phyloP scores from a whole-genome alignment of 2,329 filamentous ascomycete species.

The Zymoseptoria brevis region DNA sequence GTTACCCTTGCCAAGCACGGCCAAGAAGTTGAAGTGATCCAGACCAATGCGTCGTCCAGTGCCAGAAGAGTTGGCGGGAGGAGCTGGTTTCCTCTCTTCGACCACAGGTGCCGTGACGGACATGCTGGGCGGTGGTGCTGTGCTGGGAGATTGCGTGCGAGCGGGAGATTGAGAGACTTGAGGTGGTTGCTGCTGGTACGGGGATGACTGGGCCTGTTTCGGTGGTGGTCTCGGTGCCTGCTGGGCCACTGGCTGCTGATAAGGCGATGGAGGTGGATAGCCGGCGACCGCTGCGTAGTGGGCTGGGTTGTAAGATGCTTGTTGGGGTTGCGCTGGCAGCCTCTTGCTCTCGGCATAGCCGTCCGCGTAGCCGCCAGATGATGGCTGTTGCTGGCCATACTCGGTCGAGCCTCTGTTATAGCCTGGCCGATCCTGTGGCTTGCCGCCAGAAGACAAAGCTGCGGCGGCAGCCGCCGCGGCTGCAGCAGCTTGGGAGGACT shows the following conservation, averaged over 20 bases:
- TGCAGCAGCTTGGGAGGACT: constrained; percentile 43
- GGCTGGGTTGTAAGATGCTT: constrained; percentile 62
- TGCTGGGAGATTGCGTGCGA: constrained; percentile 31
- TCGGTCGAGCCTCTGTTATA: constrained; percentile 41
- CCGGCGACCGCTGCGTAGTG: constrained; percentile 53
- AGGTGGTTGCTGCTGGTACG: constrained; percentile 35
- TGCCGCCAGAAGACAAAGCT: constrained; percentile 34
- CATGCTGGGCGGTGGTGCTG: constrained; percentile 24
- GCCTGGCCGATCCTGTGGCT: constrained; percentile 31
- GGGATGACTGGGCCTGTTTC: constrained; percentile 46
- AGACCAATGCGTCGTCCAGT: constrained; percentile 82
- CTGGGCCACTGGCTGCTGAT: constrained; percentile 39
- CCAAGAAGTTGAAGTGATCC: constrained; percentile 98
- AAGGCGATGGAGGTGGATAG: constrained; percentile 27
- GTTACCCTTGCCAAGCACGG: constrained; percentile 96
- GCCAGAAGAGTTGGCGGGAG: constrained; percentile 59
- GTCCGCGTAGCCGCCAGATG: constrained; percentile 26
- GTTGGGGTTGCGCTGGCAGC: constrained; percentile 30
- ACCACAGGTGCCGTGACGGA: constrained; percentile 22
- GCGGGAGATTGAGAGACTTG: constrained; percentile 10
- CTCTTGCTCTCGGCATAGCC: constrained; percentile 26
- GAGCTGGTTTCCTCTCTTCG: constrained; percentile 51
- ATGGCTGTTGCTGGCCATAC: constrained; percentile 17
- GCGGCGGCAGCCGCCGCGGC: constrained; percentile 37
- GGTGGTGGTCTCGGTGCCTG: constrained; percentile 46